Conservation (phyloP, 331 rosid species). For the Pyracantha coccinea region DNA sequence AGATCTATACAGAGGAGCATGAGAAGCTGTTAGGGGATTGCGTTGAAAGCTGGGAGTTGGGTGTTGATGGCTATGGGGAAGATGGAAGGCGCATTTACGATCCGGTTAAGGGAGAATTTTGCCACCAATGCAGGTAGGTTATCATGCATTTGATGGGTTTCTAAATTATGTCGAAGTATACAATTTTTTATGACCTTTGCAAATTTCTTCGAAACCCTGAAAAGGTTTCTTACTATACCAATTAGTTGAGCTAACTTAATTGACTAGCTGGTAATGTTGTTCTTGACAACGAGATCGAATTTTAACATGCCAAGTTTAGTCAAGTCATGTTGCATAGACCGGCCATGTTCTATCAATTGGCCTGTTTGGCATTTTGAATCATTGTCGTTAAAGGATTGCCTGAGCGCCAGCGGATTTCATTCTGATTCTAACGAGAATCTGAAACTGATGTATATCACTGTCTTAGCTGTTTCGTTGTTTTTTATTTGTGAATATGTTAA, state of each 20-base stretch:
- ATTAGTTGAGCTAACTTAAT: too few species aligned
- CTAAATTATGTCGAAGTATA: too few species aligned
- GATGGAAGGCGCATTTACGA: conserved; percentile 56
- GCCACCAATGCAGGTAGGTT: conserved; percentile 79
- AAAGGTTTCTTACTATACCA: too few species aligned
- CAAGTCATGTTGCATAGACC: neutral
- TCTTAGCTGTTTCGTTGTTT: neutral
- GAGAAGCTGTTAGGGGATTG: conserved; percentile 61
- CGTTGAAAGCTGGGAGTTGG: conserved; percentile 42
- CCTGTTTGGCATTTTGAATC: neutral
- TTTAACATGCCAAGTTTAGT: neutral
- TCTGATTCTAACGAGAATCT: too few species aligned
- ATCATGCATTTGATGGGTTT: neutral
- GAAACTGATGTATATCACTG: neutral
- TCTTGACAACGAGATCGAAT: neutral
- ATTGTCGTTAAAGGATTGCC: neutral
- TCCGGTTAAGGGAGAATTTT: conserved; percentile 44
- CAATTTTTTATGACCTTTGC: too few species aligned
- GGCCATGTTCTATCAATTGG: neutral
- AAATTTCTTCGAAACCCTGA: too few species aligned
- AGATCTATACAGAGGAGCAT: conserved; percentile 62
- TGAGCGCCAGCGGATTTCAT: neutral
- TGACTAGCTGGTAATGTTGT: neutral
- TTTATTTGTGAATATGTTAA: neutral
- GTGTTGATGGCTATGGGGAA: conserved; percentile 61